phyloP scores from a whole-genome alignment of 345 rosid species.

The Hibiscus trionum region DNA sequence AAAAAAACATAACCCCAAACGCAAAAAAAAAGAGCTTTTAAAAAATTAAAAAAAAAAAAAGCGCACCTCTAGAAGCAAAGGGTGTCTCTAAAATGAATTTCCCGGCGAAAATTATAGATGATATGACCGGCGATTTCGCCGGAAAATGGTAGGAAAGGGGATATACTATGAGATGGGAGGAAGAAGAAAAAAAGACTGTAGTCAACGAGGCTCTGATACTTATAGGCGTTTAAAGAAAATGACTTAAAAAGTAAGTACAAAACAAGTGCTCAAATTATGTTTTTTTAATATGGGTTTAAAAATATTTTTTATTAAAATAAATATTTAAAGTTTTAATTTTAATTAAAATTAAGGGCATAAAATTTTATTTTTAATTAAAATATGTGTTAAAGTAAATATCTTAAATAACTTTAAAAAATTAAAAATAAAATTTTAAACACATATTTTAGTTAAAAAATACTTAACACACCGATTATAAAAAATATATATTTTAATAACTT shows the following conservation, averaged over 20 bases:
- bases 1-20: neutral
- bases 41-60: constrained; percentile 4
- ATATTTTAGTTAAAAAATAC: no score
- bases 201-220: constrained; percentile 14
- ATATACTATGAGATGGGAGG: neutral
- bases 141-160: constrained; percentile 19
- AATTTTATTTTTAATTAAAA: no score
- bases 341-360: no score
- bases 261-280: no score
- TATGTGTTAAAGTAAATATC: no score
- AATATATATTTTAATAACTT: no score
- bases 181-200: neutral
- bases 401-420: no score
- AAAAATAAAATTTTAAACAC: no score
- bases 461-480: no score
- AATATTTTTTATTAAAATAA: no score
- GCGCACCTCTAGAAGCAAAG: constrained; percentile 18
- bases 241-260: neutral
- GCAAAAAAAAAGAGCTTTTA: neutral
- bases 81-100: neutral
- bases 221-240: constrained; percentile 29
- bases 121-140: constrained; percentile 29
- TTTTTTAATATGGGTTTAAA: no score
- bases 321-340: no score
- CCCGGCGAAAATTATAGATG: constrained; percentile 9